Base-by-base conservation (phyloP, 1,284 basidiomycete genomes). In the Ceratorhiza oryzae-sativae region DNA sequence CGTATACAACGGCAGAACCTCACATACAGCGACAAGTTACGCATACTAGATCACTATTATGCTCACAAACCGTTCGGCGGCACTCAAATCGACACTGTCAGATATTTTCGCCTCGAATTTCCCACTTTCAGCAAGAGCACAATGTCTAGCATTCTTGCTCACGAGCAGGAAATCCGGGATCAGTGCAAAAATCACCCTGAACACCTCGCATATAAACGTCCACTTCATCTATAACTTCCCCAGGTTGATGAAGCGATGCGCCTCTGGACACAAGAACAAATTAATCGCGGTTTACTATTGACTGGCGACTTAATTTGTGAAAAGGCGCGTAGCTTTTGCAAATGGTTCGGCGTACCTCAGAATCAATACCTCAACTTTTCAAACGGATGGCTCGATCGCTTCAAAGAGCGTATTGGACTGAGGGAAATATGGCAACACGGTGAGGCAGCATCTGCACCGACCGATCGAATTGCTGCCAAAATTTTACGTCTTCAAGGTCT, bases 191-290 rank as follows among this genome's bases (percentile, higher is more conserved):
- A 4, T 4, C 20, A 72, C 25, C 59, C 25, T 9, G 10, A 32
- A 15, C 18, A 18, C 13, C 58, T 61, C 10, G 34, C 34, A 25
- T 42, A 27, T 39, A 61, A 51, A 27, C 53, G 46, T 9, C 34
- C 39, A 12, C 12, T 45, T 15, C 56, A 72, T 1, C n/a, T 75
- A 15, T 75, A 79, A 63, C 78, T 80, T 61, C 80, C 80, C 6
- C 77, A 81, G 34, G 74, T 82, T 32, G 75, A 73, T 0, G 77
- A 79, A 67, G 80, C 81, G 77, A 65, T 81, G 60, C 67, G 78
- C 15, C 60, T 80, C 0, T 81, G 80, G 80, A 77, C 80, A 39
- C 60, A 74, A 61, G 76, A 79, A 58, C 79, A 78, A 36, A 78
- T 80, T 77, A 46, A 32, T 15, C 49, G 23, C 20, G 49, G 49